Percentiles rank a stretch among this genome's conserved stretches.
These are phyloP conservation scores for Trametes polyzona DNA, from an alignment of 1,284 basidiomycete genomes.

Conservation along the genomic window DNA sequence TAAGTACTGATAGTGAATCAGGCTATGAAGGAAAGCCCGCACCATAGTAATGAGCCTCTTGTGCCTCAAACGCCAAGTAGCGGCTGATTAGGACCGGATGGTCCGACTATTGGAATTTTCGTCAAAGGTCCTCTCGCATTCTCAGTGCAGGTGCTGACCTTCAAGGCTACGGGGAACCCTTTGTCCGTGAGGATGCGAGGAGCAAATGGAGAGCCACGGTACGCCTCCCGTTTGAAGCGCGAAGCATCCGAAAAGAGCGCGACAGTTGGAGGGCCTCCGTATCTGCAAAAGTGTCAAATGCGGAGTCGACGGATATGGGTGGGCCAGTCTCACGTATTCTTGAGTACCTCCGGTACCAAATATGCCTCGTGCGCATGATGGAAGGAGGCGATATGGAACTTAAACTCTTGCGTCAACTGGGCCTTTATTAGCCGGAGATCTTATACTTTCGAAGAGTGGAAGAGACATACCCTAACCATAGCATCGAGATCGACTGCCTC, in stretches of 20 bases:
- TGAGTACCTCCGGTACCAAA: constrained; percentile 80
- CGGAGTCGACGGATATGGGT: neutral
- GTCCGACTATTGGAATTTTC: constrained; percentile 54
- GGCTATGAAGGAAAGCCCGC: neutral
- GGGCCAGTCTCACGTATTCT: constrained; percentile 55
- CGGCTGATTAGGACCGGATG: constrained; percentile 78
- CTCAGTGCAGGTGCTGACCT: constrained; percentile 46
- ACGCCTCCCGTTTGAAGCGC: constrained; percentile 85
- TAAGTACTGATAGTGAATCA: neutral
- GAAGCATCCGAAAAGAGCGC: constrained; percentile 74
- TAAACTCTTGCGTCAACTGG: constrained; percentile 78
- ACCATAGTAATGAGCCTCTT: constrained; percentile 84
- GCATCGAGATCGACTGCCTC: constrained; percentile 47
- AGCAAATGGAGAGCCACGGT: constrained; percentile 84
- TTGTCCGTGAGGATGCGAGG: constrained; percentile 78
- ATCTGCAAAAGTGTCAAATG: constrained; percentile 38
- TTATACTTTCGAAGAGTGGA: neutral
- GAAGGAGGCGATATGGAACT: constrained; percentile 80
- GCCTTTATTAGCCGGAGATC: neutral
- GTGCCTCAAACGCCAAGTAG: constrained; percentile 82
- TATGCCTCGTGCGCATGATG: constrained; percentile 90
- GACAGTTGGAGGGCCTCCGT: constrained; percentile 61
- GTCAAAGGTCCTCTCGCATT: neutral
- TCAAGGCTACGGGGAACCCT: constrained; percentile 79
- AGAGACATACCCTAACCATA: constrained; percentile 60